Conservation (phyloP, 2,329 filamentous ascomycete genomes). For the Monilinia aucupariae region DNA sequence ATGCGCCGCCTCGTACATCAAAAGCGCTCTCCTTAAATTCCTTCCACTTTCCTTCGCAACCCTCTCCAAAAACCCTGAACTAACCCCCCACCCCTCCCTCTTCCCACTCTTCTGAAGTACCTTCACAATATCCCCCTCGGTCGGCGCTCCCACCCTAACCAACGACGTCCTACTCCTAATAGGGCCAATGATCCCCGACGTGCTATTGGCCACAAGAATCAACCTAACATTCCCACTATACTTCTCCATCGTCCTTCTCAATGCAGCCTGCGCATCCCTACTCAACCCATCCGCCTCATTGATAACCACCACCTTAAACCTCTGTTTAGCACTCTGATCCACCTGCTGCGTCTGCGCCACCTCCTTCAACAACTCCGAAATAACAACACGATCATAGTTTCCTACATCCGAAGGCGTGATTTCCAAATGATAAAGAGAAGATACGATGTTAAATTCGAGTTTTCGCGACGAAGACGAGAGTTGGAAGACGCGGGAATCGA, state of each 20-base stretch:
- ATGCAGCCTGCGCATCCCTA: slow-evolving; percentile 87
- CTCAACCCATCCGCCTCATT: slow-evolving; percentile 96
- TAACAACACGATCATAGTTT: slow-evolving; percentile 90
- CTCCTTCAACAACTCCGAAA: slow-evolving; percentile 94
- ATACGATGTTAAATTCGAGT: slow-evolving; percentile 98
- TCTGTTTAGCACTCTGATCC: slow-evolving; percentile 82
- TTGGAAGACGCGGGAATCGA: slow-evolving; percentile 94
- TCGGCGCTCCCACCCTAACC: slow-evolving; percentile 85
- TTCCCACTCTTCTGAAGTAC: slow-evolving; percentile 66
- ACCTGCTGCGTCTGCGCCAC: slow-evolving; percentile 99
- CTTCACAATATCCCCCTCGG: slow-evolving; percentile 73
- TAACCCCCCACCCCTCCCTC: slow-evolving; percentile 78
- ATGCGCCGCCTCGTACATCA: slow-evolving; percentile 97
- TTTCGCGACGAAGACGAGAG: slow-evolving; percentile 88
- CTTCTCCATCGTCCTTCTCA: slow-evolving; percentile 97
- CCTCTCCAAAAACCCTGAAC: slow-evolving; percentile 69
- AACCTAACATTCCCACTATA: slow-evolving; percentile 92
- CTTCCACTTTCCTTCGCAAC: slow-evolving; percentile 88
- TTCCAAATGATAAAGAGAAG: slow-evolving; percentile 95
- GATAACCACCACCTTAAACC: slow-evolving; percentile 98
- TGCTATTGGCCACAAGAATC: slow-evolving; percentile 91
- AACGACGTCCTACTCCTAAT: slow-evolving; percentile 89
- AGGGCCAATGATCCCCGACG: slow-evolving; percentile 97
- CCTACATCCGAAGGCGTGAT: slow-evolving; percentile 97
- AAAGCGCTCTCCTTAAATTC: slow-evolving; percentile 79